phyloP scores from a whole-genome alignment of 805 yeast species.

The Wickerhamiella musiphila region DNA sequence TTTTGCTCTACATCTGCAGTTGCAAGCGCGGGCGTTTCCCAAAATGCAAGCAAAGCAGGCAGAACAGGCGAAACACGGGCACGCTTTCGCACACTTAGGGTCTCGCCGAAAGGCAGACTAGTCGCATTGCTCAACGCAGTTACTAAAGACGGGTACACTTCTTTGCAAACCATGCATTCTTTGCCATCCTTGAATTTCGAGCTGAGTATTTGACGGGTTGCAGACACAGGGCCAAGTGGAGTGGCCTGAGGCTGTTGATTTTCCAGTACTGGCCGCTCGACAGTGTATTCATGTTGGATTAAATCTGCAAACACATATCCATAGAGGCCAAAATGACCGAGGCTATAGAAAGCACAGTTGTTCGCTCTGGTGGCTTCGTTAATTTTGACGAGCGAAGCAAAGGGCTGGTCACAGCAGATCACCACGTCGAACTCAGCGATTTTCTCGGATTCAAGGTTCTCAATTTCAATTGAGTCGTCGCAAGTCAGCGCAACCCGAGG shows the following conservation, averaged over 20 bases:
- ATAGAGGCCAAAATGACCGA: constrained; percentile 61
- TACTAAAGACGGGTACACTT: constrained; percentile 13
- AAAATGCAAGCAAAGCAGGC: constrained; percentile 41
- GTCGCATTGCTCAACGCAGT: constrained; percentile 9
- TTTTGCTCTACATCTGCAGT: constrained; percentile 15
- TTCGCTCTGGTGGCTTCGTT: constrained; percentile 39
- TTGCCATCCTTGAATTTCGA: constrained; percentile 26
- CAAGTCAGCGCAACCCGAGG: constrained; percentile 47
- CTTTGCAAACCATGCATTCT: constrained; percentile 21
- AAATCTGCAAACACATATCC: constrained; percentile 74
- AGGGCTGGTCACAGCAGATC: constrained; percentile 49
- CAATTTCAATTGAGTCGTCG: constrained; percentile 25
- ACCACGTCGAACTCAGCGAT: constrained; percentile 47
- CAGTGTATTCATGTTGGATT: constrained; percentile 33
- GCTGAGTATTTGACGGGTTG: constrained; percentile 27
- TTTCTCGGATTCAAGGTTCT: constrained; percentile 20
- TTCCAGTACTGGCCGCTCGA: constrained; percentile 14
- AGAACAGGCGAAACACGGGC: constrained; percentile 34
- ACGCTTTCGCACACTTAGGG: constrained; percentile 22
- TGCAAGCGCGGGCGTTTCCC: constrained; percentile 25
- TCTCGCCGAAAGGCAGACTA: constrained; percentile 6
- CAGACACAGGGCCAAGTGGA: constrained; percentile 31
- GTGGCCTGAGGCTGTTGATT: constrained; percentile 23
- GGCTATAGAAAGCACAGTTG: constrained; percentile 47
- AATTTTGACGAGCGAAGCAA: constrained; percentile 26